These are phyloP conservation scores for Hypomontagnella submonticulosa DNA, from an alignment of 495 filamentous ascomycete genomes.

Conservation along the genomic window DNA sequence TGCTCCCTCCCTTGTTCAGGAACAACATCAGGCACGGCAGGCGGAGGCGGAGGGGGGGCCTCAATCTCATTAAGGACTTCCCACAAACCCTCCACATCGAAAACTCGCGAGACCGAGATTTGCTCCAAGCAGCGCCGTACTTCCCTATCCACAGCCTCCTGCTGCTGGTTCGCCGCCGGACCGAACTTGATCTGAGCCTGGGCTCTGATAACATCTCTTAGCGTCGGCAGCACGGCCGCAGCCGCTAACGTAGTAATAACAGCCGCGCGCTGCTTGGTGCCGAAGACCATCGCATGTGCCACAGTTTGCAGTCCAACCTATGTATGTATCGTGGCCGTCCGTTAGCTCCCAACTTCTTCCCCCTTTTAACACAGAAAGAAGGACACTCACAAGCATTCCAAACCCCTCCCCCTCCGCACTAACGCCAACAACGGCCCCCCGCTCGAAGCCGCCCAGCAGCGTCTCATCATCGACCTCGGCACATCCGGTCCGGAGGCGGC, in stretches of 20 bases:
- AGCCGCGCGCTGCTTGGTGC: constrained; percentile 31
- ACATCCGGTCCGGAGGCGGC: constrained; percentile 51
- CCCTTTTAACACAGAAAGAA: constrained; percentile 4
- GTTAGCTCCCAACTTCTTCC: constrained; percentile 2
- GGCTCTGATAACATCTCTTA: constrained; percentile 49
- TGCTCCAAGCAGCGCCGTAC: constrained; percentile 57
- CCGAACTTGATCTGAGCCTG: constrained; percentile 36
- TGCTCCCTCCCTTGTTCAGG: not conserved
- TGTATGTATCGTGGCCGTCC: not conserved
- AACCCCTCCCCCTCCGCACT: constrained; percentile 57
- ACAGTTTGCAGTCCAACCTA: constrained; percentile 55
- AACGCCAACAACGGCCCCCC: constrained; percentile 61
- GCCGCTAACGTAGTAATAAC: constrained; percentile 53
- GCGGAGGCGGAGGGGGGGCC: constrained; percentile 8
- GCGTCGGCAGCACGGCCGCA: constrained; percentile 46
- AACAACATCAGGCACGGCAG: not conserved
- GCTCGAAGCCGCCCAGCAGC: constrained; percentile 57
- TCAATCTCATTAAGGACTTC: constrained; percentile 64
- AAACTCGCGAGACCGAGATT: constrained; percentile 66
- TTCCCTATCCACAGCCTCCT: constrained; percentile 21
- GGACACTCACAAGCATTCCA: constrained; percentile 52
- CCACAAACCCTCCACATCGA: constrained; percentile 67
- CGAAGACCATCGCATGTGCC: constrained; percentile 41
- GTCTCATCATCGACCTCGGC: constrained; percentile 58
- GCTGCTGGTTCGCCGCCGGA: constrained; percentile 20